Conservation (phyloP, 371 early-diverging fungal genomes). For the Mortierella sp. region DNA sequence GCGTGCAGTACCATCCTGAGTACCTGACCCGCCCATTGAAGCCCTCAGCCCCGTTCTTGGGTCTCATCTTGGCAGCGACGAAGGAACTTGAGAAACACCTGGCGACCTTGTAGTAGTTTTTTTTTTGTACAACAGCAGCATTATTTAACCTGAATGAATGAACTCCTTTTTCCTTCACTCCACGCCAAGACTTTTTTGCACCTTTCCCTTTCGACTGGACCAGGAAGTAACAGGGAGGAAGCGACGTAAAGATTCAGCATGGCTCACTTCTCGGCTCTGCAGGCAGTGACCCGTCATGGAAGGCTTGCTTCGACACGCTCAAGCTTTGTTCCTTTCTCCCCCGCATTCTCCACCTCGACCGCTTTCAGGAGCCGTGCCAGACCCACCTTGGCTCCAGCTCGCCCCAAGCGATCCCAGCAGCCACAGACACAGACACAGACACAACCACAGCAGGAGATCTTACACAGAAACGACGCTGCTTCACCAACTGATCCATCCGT, state of each 20-base stretch:
- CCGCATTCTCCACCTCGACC: slow-evolving; percentile 24
- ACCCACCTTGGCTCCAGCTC: slow-evolving; percentile 20
- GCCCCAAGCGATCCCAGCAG: slow-evolving; percentile 9
- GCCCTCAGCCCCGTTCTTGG: slow-evolving; percentile 95
- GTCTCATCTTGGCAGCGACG: slow-evolving; percentile 89
- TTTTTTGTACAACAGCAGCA: too few relatives aligned
- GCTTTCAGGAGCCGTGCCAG: slow-evolving; percentile 8
- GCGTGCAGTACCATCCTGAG: slow-evolving; percentile 99
- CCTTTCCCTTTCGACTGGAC: too few relatives aligned
- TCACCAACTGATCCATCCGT: background rate
- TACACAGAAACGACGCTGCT: slow-evolving; percentile 12
- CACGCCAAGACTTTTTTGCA: background rate
- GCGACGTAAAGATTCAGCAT: slow-evolving; percentile 2
- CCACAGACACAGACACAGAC: slow-evolving; percentile 12
- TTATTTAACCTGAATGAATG: too few relatives aligned
- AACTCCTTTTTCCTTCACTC: background rate
- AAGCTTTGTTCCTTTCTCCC: background rate
- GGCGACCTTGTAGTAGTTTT: slow-evolving; percentile 35
- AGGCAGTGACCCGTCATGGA: slow-evolving; percentile 3
- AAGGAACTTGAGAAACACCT: slow-evolving; percentile 58
- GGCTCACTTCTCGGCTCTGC: slow-evolving; percentile 44
- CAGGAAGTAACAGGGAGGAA: too few relatives aligned
- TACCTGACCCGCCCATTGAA: slow-evolving; percentile 94
- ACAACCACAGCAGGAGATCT: slow-evolving; percentile 15
- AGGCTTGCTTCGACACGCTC: background rate